Evolutionary conservation across 805 yeast genomes (phyloP).

Genomic region (Schizosaccharomyces lindneri): DNA sequence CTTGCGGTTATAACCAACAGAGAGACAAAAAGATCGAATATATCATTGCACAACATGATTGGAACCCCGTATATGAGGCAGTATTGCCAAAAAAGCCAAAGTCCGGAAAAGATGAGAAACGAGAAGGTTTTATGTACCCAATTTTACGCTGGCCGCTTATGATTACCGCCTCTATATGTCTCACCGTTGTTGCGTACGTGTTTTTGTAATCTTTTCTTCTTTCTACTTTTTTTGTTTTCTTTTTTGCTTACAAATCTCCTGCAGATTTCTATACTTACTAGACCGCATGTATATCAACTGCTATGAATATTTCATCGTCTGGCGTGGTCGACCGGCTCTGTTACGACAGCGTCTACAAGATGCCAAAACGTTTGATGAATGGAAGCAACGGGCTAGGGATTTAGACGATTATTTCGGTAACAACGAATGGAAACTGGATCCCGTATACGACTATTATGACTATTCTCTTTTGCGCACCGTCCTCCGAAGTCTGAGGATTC

Average conservation of each 20-base stretch:
- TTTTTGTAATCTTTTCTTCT: neutral
- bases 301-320: slow-evolving; percentile 32
- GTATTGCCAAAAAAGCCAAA: slow-evolving; percentile 6
- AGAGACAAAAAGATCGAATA: slow-evolving; percentile 12
- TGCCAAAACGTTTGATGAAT: slow-evolving; percentile 31
- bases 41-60: slow-evolving; percentile 22
- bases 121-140: slow-evolving; percentile 20
- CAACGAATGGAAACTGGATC: slow-evolving; percentile 39
- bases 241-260: slow-evolving; percentile 9
- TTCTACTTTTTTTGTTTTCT: slow-evolving; percentile 28
- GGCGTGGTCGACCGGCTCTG: slow-evolving; percentile 31
- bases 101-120: slow-evolving; percentile 5
- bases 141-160: slow-evolving; percentile 45
- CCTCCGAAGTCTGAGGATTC: slow-evolving; percentile 18
- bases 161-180: neutral
- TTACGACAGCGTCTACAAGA: slow-evolving; percentile 26
- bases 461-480: slow-evolving; percentile 26
- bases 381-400: slow-evolving; percentile 31
- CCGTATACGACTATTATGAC: slow-evolving; percentile 43
- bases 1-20: neutral
- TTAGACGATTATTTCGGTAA: slow-evolving; percentile 34
- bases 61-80: slow-evolving; percentile 20
- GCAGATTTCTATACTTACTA: slow-evolving; percentile 19
- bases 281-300: slow-evolving; percentile 37
- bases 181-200: neutral